Percentiles rank a stretch among this genome's conserved stretches.
phyloP scores from a whole-genome alignment of 768 basidiomycete genomes.

The Trichaptum fuscoviolaceum region DNA sequence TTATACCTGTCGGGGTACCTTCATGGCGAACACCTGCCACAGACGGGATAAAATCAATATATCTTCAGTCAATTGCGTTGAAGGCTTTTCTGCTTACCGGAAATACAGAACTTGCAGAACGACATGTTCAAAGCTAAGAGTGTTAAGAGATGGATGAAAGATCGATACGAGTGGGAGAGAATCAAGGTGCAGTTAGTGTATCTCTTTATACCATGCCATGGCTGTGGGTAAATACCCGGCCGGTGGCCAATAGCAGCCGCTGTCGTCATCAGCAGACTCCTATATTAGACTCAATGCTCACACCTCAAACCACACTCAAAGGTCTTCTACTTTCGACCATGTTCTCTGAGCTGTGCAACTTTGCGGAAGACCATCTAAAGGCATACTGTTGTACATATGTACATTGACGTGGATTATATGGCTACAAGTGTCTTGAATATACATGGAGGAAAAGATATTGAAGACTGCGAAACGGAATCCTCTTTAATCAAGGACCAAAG shows the following conservation, averaged over 20 bases:
- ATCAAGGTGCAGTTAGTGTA: background rate
- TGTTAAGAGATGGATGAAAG: background rate
- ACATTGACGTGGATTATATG: background rate
- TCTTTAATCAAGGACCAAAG: background rate
- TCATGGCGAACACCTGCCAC: conserved; percentile 20
- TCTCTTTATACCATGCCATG: background rate
- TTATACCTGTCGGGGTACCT: conserved; percentile 18
- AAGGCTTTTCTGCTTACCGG: conserved; percentile 12
- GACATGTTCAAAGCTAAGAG: background rate
- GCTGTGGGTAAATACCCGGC: background rate
- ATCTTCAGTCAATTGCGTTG: background rate
- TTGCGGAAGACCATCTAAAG: background rate
- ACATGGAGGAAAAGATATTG: background rate
- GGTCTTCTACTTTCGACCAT: background rate
- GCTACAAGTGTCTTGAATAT: background rate
- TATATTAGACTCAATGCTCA: background rate
- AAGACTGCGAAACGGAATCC: background rate
- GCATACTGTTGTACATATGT: background rate
- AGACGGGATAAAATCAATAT: conserved; percentile 15
- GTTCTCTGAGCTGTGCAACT: background rate
- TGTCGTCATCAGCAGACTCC: background rate
- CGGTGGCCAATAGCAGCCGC: background rate
- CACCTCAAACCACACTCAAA: background rate
- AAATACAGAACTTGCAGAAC: conserved; percentile 23
- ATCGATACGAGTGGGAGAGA: background rate